Evolutionary conservation across 2,329 filamentous ascomycete species (phyloP).

Genomic region (Colletotrichum sojae): DNA sequence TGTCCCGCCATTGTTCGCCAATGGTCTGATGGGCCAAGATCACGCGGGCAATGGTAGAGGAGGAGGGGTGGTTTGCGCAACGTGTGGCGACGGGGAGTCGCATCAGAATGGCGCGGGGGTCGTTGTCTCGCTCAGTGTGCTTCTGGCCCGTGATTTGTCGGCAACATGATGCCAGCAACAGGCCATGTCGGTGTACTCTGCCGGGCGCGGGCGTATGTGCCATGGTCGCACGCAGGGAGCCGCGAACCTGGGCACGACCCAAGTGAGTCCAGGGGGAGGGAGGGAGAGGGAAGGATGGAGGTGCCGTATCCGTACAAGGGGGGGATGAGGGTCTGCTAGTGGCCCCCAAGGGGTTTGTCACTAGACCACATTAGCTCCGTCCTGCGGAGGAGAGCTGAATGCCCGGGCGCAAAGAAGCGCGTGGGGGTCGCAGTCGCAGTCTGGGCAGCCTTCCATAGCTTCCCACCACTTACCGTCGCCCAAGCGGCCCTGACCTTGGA

Average conservation of each 20-base stretch:
- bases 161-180: not conserved
- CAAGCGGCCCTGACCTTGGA: not conserved
- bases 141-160: constrained; percentile 1
- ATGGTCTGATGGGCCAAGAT: not conserved
- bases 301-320: not conserved
- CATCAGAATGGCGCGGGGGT: constrained; percentile 3
- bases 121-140: not conserved
- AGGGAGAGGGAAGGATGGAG: not conserved
- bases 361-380: no score
- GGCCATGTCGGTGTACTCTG: not conserved
- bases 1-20: not conserved
- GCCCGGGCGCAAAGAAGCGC: constrained; percentile 6
- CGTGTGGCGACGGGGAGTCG: constrained; percentile 4
- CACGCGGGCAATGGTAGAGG: not conserved
- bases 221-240: not conserved
- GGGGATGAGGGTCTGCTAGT: not conserved
- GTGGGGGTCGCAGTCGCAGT: constrained; percentile 15
- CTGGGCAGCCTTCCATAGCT: not conserved
- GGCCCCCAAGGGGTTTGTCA: not conserved
- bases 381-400: not conserved
- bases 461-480: not conserved
- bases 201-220: not conserved
- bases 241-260: not conserved
- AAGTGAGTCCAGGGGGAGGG: not conserved
- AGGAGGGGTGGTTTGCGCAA: not conserved